Conservation (phyloP, 306 rosid species). For the Cicer cuneatum region DNA sequence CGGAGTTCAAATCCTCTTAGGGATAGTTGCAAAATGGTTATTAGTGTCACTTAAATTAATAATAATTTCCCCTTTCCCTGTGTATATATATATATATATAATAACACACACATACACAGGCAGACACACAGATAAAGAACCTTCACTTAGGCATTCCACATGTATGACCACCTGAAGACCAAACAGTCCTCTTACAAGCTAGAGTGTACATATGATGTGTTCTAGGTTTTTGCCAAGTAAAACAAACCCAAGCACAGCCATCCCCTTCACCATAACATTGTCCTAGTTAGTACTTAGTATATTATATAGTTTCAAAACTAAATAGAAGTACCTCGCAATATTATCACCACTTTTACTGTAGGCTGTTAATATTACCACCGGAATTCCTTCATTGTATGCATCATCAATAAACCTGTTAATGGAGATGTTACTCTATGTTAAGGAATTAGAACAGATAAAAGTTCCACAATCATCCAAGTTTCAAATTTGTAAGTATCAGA, state of each 20-base stretch:
- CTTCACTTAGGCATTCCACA: constrained; percentile 21
- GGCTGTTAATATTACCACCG: constrained; percentile 74
- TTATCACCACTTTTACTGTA: constrained; percentile 72
- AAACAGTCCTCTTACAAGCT: constrained; percentile 19
- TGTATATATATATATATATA: too few relatives aligned
- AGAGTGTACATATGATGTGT: neutral
- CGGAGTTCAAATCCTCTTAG: too few relatives aligned
- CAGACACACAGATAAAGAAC: too few relatives aligned
- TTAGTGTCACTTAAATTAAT: too few relatives aligned
- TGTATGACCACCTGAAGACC: constrained; percentile 24
- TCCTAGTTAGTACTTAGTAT: constrained; percentile 1
- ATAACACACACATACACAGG: too few relatives aligned
- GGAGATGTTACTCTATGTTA: constrained; percentile 37
- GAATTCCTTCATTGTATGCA: constrained; percentile 72
- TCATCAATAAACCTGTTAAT: constrained; percentile 81
- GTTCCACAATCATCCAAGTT: constrained; percentile 36
- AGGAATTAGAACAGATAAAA: constrained; percentile 37
- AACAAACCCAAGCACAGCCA: constrained; percentile 1
- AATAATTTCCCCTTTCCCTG: too few relatives aligned
- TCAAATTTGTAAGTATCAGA: neutral
- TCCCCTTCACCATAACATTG: constrained; percentile 28
- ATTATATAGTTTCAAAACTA: constrained; percentile 35
- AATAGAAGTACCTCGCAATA: constrained; percentile 66
- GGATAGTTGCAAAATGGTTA: too few relatives aligned
- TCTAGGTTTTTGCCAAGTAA: constrained; percentile 29